Conservation (phyloP, 352 stramenopile species). For the Thalassiosira livingstoniorum region DNA sequence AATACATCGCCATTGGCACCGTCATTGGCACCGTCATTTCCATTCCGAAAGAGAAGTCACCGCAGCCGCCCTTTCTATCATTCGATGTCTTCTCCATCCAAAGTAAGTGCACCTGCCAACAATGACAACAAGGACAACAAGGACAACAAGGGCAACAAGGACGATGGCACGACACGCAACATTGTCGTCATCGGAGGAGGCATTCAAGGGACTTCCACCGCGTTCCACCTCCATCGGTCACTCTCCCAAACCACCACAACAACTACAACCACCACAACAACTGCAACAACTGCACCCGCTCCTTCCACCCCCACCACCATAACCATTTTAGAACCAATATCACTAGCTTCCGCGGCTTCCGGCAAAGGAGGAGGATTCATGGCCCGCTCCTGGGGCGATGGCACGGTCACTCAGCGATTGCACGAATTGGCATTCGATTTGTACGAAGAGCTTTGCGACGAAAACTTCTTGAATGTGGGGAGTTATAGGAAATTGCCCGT, state of each 20-base stretch:
- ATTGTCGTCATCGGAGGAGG: slow-evolving; percentile 69
- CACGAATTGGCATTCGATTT: slow-evolving; percentile 88
- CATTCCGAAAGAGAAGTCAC: background rate
- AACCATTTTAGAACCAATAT: slow-evolving; percentile 81
- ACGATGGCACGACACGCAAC: too few species aligned
- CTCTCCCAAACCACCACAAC: background rate
- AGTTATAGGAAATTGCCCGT: slow-evolving; percentile 88
- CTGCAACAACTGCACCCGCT: slow-evolving; percentile 31
- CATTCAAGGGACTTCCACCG: slow-evolving; percentile 77
- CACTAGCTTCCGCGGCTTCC: slow-evolving; percentile 84
- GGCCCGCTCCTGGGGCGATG: slow-evolving; percentile 86
- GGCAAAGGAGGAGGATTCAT: slow-evolving; percentile 91
- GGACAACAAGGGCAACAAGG: background rate
- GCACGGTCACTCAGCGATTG: slow-evolving; percentile 76
- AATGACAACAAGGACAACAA: background rate
- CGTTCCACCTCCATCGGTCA: slow-evolving; percentile 66
- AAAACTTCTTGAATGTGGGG: slow-evolving; percentile 54
- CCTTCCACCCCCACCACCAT: slow-evolving; percentile 51
- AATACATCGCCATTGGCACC: background rate
- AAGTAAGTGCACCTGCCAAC: background rate
- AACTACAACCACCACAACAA: slow-evolving; percentile 60
- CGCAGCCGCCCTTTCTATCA: background rate
- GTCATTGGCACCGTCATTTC: background rate
- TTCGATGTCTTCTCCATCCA: background rate
- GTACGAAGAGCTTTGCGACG: slow-evolving; percentile 82